These are phyloP conservation scores for Penicillium sp. DNA, from an alignment of 2,329 filamentous ascomycete genomes.

Conservation along the genomic window DNA sequence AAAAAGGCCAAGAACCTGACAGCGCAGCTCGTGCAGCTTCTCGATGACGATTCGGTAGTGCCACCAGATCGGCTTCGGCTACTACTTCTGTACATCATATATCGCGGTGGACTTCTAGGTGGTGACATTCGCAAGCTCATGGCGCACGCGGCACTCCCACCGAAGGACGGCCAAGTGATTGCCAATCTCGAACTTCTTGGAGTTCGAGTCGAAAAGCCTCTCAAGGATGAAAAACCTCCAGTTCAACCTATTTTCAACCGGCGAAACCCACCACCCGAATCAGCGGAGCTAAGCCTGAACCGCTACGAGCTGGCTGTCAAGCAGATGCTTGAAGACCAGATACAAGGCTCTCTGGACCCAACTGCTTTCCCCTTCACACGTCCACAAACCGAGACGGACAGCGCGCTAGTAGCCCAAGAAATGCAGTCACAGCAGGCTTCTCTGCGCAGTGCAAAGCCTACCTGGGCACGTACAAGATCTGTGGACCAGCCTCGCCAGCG, in stretches of 20 bases:
- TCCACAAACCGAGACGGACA: slow-evolving; percentile 57
- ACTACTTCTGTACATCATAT: slow-evolving; percentile 81
- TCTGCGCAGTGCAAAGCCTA: slow-evolving; percentile 85
- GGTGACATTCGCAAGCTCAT: slow-evolving; percentile 84
- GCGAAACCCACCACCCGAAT: slow-evolving; percentile 57
- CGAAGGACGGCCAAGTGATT: slow-evolving; percentile 69
- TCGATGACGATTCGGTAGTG: slow-evolving; percentile 77
- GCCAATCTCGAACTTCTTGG: slow-evolving; percentile 77
- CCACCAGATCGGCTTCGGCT: slow-evolving; percentile 77
- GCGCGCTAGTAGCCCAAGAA: slow-evolving; percentile 48
- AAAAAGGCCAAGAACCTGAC: slow-evolving; percentile 87
- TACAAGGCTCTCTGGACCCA: slow-evolving; percentile 66
- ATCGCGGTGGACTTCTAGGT: slow-evolving; percentile 76
- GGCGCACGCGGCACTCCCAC: slow-evolving; percentile 75
- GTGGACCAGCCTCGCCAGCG: slow-evolving; percentile 81
- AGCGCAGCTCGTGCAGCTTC: slow-evolving; percentile 78
- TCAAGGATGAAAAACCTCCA: slow-evolving; percentile 74
- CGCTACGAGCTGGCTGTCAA: slow-evolving; percentile 82
- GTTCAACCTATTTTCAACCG: slow-evolving; percentile 68
- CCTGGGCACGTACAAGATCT: slow-evolving; percentile 83
- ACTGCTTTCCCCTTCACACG: slow-evolving; percentile 70
- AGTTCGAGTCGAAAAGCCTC: slow-evolving; percentile 65
- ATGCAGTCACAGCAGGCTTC: slow-evolving; percentile 62
- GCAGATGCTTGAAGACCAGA: slow-evolving; percentile 73
- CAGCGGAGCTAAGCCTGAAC: slow-evolving; percentile 81